Conservation (phyloP, 1,284 basidiomycete genomes). For the Coniferiporia weirii region DNA sequence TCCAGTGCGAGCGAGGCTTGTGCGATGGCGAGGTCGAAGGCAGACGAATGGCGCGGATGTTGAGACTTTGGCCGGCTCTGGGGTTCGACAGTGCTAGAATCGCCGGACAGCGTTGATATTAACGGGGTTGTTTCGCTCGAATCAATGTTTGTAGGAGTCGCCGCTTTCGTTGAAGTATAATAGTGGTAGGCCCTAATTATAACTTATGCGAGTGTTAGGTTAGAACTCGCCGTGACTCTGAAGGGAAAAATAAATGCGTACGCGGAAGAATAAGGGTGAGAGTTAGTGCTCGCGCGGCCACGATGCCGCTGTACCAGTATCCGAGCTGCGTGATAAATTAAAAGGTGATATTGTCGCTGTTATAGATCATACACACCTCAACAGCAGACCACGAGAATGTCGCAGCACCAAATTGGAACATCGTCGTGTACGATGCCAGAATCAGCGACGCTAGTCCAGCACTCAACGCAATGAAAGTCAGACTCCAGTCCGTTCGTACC, state of each 20-base stretch:
- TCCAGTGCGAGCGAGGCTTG: slow-evolving; percentile 56
- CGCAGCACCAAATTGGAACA: slow-evolving; percentile 65
- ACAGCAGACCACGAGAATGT: slow-evolving; percentile 70
- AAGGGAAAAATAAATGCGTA: slow-evolving; percentile 27
- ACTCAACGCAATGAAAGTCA: slow-evolving; percentile 52
- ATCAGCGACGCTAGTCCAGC: slow-evolving; percentile 51
- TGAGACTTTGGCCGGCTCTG: slow-evolving; percentile 5
- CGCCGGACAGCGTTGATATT: not conserved
- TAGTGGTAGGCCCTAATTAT: slow-evolving; percentile 42
- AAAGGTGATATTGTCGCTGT: not conserved
- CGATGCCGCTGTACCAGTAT: slow-evolving; percentile 66
- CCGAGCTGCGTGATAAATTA: slow-evolving; percentile 47
- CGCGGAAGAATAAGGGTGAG: slow-evolving; percentile 64
- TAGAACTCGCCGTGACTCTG: not conserved
- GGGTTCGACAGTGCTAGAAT: slow-evolving; percentile 4
- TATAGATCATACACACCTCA: slow-evolving; percentile 36
- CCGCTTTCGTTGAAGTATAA: slow-evolving; percentile 22
- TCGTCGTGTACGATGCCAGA: slow-evolving; percentile 56
- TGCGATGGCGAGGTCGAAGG: slow-evolving; percentile 59
- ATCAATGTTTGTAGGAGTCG: slow-evolving; percentile 11
- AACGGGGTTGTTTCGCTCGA: slow-evolving; percentile 9
- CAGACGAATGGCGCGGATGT: slow-evolving; percentile 35
- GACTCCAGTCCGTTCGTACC: slow-evolving; percentile 57
- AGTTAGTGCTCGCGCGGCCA: slow-evolving; percentile 54
- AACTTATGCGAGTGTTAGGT: slow-evolving; percentile 33